Evolutionary conservation across 768 basidiomycete genomes (phyloP), one percentile per base, ranked within the genome.

Genomic region (Nidularia pulvinata): DNA sequence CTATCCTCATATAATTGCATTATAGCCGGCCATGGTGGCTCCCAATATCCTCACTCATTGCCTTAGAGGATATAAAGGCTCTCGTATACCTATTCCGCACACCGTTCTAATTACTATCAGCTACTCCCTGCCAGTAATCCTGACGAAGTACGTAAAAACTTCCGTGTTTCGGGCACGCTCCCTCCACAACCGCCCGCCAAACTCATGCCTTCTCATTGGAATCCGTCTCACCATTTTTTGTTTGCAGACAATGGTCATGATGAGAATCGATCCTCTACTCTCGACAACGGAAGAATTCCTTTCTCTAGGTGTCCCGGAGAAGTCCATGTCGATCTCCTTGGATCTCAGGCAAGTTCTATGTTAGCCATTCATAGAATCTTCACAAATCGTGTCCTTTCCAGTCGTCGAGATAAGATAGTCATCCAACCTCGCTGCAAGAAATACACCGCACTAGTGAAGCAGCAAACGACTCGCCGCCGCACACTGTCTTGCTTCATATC

Each of bases 381-480:
- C 3, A n/a, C 19, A 30, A 57, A 52, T 35, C 35, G 53, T 36
- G 25, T 25, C 25, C 25, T 25, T 25, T 25, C 25, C 25, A 33
- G 49, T n/a, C 39, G 46, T n/a, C 46, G 57, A 39, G 45, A 52
- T 4, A 58, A 55, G 49, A 53, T 58, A 1, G 54, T 55, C 33
- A 58, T 58, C 30, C 51, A 45, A 53, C 51, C 57, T 30, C 51
- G 57, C 4, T 49, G 51, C 51, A 55, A 53, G 42, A 37, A 55
- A 14, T 52, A 45, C 33, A 44, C 32, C 3, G 47, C 46, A 33
- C 54, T 37, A 19, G 4, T 49, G 33, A 49, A 49, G 33, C 44
- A 55, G 43, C 57, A 48, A 10, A 34, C 19, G 9, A 36, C 25
- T 2, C 25, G 25, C 25, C 42, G 55, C n/a, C 50, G 35, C 13